phyloP scores from a whole-genome alignment of 345 rosid species.

The Schrenkiella parvula region DNA sequence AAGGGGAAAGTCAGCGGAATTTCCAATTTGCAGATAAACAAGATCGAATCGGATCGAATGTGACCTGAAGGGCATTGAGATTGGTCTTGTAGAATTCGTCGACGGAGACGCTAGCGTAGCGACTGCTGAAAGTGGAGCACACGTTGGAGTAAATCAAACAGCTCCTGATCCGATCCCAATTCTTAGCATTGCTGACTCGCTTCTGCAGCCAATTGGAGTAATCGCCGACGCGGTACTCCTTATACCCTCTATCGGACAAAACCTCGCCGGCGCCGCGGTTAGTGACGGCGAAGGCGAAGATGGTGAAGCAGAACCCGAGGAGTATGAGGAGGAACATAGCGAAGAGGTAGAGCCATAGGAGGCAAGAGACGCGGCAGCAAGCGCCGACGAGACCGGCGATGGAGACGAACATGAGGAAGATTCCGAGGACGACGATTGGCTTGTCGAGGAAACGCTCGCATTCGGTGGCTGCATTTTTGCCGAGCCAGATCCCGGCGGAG shows the following conservation, averaged over 20 bases:
- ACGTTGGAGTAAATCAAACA: constrained; percentile 62
- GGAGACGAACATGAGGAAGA: constrained; percentile 78
- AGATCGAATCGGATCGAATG: neutral
- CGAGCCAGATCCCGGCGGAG: constrained; percentile 80
- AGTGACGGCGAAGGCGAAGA: constrained; percentile 90
- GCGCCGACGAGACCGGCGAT: constrained; percentile 88
- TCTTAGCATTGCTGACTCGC: constrained; percentile 50
- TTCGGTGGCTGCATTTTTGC: constrained; percentile 61
- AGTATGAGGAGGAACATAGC: constrained; percentile 89
- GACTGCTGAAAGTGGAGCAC: constrained; percentile 39
- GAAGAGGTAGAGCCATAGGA: constrained; percentile 79
- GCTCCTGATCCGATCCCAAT: constrained; percentile 76
- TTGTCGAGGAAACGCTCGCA: constrained; percentile 87
- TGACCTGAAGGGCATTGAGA: constrained; percentile 65
- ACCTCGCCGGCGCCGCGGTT: constrained; percentile 84
- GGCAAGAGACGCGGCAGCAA: constrained; percentile 78
- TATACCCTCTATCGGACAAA: constrained; percentile 60
- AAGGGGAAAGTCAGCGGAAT: neutral
- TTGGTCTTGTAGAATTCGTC: constrained; percentile 34
- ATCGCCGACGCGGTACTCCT: constrained; percentile 71
- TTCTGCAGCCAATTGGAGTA: constrained; percentile 77
- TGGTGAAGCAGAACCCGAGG: constrained; percentile 70
- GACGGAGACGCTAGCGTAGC: constrained; percentile 23
- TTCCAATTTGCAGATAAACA: neutral
- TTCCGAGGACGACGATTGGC: constrained; percentile 72